Evolutionary conservation across 371 early-diverging fungal species (phyloP).

Genomic region (Rhizopus stolonifer): DNA sequence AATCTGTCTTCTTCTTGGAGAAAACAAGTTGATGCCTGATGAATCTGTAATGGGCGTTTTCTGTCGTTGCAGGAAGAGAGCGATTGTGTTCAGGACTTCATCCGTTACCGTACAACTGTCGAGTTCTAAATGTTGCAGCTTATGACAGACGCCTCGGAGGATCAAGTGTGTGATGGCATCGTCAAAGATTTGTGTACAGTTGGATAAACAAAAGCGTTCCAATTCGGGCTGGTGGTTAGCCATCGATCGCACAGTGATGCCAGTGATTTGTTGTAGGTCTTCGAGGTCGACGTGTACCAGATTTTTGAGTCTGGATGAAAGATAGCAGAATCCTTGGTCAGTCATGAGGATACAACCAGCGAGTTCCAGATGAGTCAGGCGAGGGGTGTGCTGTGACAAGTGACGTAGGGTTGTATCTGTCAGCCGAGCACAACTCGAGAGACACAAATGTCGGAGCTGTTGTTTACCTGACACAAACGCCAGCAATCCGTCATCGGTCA

Average conservation of each 20-base stretch:
- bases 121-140: conserved; percentile 37
- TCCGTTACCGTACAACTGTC: conserved; percentile 47
- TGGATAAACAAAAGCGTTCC: conserved; percentile 49
- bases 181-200: conserved; percentile 51
- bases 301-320: conserved; percentile 40
- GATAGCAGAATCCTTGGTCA: conserved; percentile 46
- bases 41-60: background rate
- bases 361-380: conserved; percentile 31
- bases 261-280: conserved; percentile 50
- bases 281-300: conserved; percentile 56
- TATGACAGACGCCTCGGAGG: conserved; percentile 28
- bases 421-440: conserved; percentile 50
- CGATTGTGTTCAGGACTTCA: conserved; percentile 29
- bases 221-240: conserved; percentile 40
- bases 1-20: conserved; percentile 9
- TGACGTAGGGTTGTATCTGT: conserved; percentile 42
- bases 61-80: conserved; percentile 14
- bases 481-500: conserved; percentile 44
- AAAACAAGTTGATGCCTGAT: conserved; percentile 16
- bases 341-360: conserved; percentile 44
- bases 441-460: conserved; percentile 37
- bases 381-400: conserved; percentile 31
- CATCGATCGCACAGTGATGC: conserved; percentile 44
- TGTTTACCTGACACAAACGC: conserved; percentile 25
- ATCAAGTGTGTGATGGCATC: conserved; percentile 41